phyloP scores from a whole-genome alignment of 192 early-diverging fungal genomes.

The Podila epicladia region DNA sequence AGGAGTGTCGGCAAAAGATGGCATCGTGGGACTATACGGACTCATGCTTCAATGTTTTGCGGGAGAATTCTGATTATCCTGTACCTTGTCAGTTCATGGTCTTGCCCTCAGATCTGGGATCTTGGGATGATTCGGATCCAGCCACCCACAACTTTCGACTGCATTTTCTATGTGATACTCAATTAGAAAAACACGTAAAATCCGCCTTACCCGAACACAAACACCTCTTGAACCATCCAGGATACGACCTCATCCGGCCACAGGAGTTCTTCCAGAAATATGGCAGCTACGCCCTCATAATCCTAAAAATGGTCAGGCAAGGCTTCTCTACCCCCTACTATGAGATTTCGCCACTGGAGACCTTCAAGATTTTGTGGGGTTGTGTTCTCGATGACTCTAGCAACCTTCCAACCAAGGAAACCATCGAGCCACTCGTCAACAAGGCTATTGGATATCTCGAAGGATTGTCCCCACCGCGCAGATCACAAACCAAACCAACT shows the following conservation, averaged over 20 bases:
- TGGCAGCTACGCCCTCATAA: not conserved
- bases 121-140: not conserved
- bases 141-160: not conserved
- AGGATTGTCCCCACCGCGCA: not conserved
- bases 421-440: not conserved
- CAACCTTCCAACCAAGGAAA: not conserved
- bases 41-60: too few relatives aligned
- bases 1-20: too few relatives aligned
- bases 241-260: not conserved
- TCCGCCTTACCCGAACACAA: not conserved
- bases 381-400: not conserved
- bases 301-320: not conserved
- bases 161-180: not conserved
- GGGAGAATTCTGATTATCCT: too few relatives aligned
- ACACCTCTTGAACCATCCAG: not conserved
- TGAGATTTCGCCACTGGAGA: not conserved
- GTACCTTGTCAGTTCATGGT: not conserved
- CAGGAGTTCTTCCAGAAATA: not conserved
- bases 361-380: not conserved
- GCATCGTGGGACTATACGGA: too few relatives aligned
- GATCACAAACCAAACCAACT: not conserved
- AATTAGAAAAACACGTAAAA: not conserved
- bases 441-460: not conserved
- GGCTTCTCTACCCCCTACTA: not conserved
- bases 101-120: not conserved